These are phyloP conservation scores for Aspergillus amoenus DNA, from an alignment of 2,329 filamentous ascomycete genomes.

Conservation along the genomic window DNA sequence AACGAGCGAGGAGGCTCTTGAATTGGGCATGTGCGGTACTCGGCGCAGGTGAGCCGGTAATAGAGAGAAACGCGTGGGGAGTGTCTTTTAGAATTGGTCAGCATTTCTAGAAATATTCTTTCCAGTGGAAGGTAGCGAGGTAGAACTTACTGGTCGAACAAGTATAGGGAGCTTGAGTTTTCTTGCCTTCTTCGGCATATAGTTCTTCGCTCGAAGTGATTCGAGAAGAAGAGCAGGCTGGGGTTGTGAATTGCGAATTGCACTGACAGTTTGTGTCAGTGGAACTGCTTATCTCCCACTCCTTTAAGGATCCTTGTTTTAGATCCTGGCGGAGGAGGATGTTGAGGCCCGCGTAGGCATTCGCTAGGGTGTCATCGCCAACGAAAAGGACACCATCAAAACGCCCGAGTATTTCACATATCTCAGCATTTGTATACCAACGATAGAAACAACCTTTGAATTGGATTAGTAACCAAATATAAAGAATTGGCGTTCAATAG, in stretches of 20 bases:
- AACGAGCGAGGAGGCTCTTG: slow-evolving; percentile 28
- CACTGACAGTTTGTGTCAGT: slow-evolving; percentile 38
- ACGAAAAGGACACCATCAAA: slow-evolving; percentile 45
- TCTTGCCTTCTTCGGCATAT: slow-evolving; percentile 8
- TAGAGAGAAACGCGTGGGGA: slow-evolving; percentile 38
- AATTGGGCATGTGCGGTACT: slow-evolving; percentile 29
- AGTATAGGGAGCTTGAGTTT: slow-evolving; percentile 16
- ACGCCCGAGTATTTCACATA: slow-evolving; percentile 46
- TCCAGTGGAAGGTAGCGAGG: background rate
- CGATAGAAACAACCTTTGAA: slow-evolving; percentile 41
- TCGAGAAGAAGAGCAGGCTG: slow-evolving; percentile 28
- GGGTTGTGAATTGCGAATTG: slow-evolving; percentile 41
- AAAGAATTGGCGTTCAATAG: background rate
- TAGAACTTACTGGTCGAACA: slow-evolving; percentile 23
- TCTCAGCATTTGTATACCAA: slow-evolving; percentile 44
- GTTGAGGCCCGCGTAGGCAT: slow-evolving; percentile 47
- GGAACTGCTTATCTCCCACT: slow-evolving; percentile 38
- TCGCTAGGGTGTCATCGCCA: slow-evolving; percentile 41
- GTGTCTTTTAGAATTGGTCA: slow-evolving; percentile 26
- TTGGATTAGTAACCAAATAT: slow-evolving; percentile 6
- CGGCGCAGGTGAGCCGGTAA: slow-evolving; percentile 32
- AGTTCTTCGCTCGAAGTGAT: slow-evolving; percentile 29
- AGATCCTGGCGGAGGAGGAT: slow-evolving; percentile 45
- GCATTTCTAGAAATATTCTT: background rate
- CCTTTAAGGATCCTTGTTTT: slow-evolving; percentile 38